Percentiles rank a stretch among this genome's conserved stretches.
These are phyloP conservation scores for Pisolithus thermaeus DNA, from an alignment of 1,284 basidiomycete species.

Conservation along the genomic window DNA sequence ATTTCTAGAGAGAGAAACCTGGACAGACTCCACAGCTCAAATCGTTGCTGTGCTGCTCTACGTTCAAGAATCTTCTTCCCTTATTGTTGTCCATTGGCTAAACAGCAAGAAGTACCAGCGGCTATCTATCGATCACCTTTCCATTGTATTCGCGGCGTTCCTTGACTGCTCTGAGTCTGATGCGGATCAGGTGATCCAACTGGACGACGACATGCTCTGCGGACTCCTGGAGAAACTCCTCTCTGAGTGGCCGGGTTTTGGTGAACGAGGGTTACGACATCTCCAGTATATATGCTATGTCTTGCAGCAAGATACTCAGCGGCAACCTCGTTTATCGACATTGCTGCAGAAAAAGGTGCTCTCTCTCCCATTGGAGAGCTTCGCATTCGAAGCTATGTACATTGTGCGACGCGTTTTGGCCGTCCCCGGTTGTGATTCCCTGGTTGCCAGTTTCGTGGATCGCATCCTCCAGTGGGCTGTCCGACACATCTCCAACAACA, in stretches of 20 bases:
- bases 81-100: slow-evolving; percentile 26
- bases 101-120: slow-evolving; percentile 18
- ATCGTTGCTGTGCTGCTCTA: slow-evolving; percentile 42
- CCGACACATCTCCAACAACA: slow-evolving; percentile 32
- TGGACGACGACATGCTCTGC: slow-evolving; percentile 13
- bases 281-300: slow-evolving; percentile 18
- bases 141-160: slow-evolving; percentile 17
- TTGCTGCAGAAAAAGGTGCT: slow-evolving; percentile 15
- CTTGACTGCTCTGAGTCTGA: slow-evolving; percentile 17
- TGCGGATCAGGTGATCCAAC: slow-evolving; percentile 12
- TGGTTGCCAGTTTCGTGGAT: slow-evolving; percentile 36
- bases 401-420: slow-evolving; percentile 22
- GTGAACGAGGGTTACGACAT: not conserved
- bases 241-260: not conserved
- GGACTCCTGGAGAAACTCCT: slow-evolving; percentile 17
- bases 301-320: slow-evolving; percentile 11
- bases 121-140: slow-evolving; percentile 4
- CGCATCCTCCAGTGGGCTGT: slow-evolving; percentile 47
- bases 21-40: slow-evolving; percentile 37
- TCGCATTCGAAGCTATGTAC: slow-evolving; percentile 22
- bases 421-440: slow-evolving; percentile 17
- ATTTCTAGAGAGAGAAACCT: slow-evolving; percentile 34
- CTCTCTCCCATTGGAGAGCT: slow-evolving; percentile 11
- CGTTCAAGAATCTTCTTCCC: slow-evolving; percentile 17
- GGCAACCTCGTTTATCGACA: slow-evolving; percentile 10